Conservation (phyloP, 1,139 yeast genomes). For the Barnettozyma hawaiiensis region DNA sequence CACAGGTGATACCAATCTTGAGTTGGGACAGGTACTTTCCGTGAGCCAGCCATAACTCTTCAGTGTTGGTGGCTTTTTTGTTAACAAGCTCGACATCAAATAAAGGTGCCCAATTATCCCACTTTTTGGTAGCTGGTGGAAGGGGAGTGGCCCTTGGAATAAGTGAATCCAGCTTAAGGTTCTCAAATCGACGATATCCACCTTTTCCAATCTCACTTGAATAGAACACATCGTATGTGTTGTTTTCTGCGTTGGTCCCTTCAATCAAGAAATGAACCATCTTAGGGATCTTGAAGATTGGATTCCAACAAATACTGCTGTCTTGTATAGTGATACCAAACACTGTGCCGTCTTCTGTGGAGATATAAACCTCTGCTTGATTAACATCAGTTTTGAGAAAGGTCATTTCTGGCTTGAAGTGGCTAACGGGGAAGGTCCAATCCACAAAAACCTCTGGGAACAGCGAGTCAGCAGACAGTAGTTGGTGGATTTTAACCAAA, state of each 20-base stretch:
- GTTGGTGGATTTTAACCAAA: conserved; percentile 19
- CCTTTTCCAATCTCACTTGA: conserved; percentile 16
- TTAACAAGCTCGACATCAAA: conserved; percentile 38
- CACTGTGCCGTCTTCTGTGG: conserved; percentile 40
- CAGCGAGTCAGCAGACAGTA: conserved; percentile 42
- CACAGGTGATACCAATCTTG: conserved; percentile 35
- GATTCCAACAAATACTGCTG: conserved; percentile 9
- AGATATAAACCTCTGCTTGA: conserved; percentile 38
- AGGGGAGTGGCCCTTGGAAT: conserved; percentile 9
- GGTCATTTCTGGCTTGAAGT: conserved; percentile 28
- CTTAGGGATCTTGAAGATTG: conserved; percentile 17
- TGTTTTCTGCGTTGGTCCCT: conserved; percentile 9
- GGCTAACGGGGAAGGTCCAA: conserved; percentile 38
- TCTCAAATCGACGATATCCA: conserved; percentile 14
- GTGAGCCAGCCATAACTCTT: conserved; percentile 44
- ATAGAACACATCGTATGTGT: conserved; percentile 16
- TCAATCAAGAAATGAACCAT: conserved; percentile 19
- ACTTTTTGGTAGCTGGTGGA: conserved; percentile 16
- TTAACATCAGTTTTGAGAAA: conserved; percentile 15
- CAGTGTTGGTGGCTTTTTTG: conserved; percentile 25
- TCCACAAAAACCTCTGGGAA: conserved; percentile 25
- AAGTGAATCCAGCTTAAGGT: conserved; percentile 8
- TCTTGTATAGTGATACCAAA: conserved; percentile 30
- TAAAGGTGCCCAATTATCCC: conserved; percentile 47
- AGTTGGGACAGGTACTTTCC: conserved; percentile 40